Evolutionary conservation across 257 asterid species (phyloP), one percentile per base, ranked within the genome.

Genomic region (Solanum clarkiae): DNA sequence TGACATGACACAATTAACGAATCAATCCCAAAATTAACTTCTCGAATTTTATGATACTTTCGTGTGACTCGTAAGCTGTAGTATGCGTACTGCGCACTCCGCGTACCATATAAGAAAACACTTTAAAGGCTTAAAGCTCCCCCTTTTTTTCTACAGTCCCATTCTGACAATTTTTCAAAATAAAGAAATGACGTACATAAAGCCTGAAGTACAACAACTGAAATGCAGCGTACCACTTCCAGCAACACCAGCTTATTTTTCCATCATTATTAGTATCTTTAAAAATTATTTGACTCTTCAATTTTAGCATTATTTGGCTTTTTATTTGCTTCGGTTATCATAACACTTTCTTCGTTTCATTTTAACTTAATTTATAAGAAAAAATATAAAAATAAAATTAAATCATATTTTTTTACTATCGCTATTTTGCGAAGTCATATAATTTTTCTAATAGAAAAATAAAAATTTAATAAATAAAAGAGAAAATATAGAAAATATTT

Each of bases 31-130:
- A 79, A 87, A 47, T 84, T 59, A 53, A 59, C 36, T 83, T 86
- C 51, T 80, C 26, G 18, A 63, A 63, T 65, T 51, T 32, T 66
- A 49, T 84, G 82, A 84, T 87, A 68, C 88, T 87, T 90, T 82
- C 87, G 84, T 86, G 88, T 81, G 77, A 66, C 82, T 36, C 57
- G 84, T 85, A 89, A 91, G 90, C 86, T 86, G 66, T 55, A 89
- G 88, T 85, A 89, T 90, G 94, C 90, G 89, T 92, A 87, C 84
- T 72, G 20, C 84, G 84, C 93, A 92, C 94, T 91, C 94, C 88
- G 93, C 94, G 90, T 90, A 81, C 88, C 80, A 26, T 81, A 85
- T 84, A 92, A 91, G 95, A 87, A 87, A 86, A 68, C 88, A 74
- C 53, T 63, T 47, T 18, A 49, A 40, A 15, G 59, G 6, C 66